Evolutionary conservation across 1,284 basidiomycete genomes (phyloP), one percentile per base, ranked within the genome.

Genomic region (Amylostereum chailletii): DNA sequence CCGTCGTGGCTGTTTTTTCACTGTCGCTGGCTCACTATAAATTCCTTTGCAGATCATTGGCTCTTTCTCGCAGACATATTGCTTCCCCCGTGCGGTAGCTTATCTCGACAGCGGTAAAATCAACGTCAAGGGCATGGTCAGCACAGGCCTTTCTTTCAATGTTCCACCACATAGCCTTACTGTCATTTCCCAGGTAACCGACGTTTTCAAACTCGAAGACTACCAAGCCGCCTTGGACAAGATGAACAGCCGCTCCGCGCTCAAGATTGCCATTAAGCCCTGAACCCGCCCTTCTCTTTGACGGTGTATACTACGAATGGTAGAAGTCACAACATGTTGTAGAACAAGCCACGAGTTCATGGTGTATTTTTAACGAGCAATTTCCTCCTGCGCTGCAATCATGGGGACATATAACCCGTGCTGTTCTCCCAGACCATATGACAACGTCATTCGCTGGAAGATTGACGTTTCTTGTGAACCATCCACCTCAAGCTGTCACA

Each of bases 21-120:
- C 8, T 6, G 42, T 33, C 38, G 33, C 44, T 32, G 41, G 9
- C 32, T 52, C 11, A 7, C 36, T 36, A 27, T 6, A 27, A 2
- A 27, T 34, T 26, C 10, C 26, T 45, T 30, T 9, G 7, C 26
- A 86, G 84, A 89, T 92, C 60, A 85, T 91, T 56, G 88, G 88
- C 34, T 91, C 88, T 2, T 91, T 91, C 69, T 83, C 87, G 7
- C 90, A 92, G 62, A 84, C 81, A 5, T 80, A 79, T 68, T 92
- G 89, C 69, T 92, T 94, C 77, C 87, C 90, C 49, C 83, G 90
- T 43, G 88, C 90, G 5, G 80, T 94, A 45, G 83, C 82, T n/a
- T 90, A 92, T 63, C 78, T 93, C 50, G 90, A 93, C 61, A 82
- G 79, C 58, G 86, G 88, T 33, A 91, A 89, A 69, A 73, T 94